Conservation (phyloP, 495 filamentous ascomycete genomes). For the Podospora pseudoanserina region DNA sequence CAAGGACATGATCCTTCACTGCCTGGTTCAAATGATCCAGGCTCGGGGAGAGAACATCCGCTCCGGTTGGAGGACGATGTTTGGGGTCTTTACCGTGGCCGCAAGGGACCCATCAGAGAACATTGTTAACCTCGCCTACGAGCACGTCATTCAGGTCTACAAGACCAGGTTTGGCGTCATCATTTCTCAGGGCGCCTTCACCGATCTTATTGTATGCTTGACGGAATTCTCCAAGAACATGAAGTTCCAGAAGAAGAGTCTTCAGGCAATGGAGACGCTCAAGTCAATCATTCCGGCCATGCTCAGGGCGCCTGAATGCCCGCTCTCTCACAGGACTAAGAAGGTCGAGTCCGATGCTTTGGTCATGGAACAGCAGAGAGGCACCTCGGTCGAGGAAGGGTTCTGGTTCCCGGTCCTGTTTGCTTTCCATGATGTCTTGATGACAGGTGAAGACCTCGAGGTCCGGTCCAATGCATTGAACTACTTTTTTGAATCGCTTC, state of each 20-base stretch:
- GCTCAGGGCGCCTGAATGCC: slow-evolving; percentile 94
- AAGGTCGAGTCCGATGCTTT: slow-evolving; percentile 29
- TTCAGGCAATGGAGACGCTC: slow-evolving; percentile 92
- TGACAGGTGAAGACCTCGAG: slow-evolving; percentile 99
- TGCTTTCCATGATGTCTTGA: slow-evolving; percentile 96
- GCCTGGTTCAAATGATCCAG: slow-evolving; percentile 98
- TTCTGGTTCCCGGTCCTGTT: slow-evolving; percentile 98
- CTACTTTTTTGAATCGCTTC: slow-evolving; percentile 92
- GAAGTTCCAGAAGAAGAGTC: slow-evolving; percentile 93
- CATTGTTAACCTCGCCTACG: slow-evolving; percentile 93
- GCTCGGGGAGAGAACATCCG: slow-evolving; percentile 92
- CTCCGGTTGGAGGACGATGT: slow-evolving; percentile 98
- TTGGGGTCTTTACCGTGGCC: slow-evolving; percentile 95
- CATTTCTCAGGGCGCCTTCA: slow-evolving; percentile 93
- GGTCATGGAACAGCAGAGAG: slow-evolving; percentile 41
- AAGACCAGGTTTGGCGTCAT: slow-evolving; percentile 95
- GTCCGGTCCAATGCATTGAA: slow-evolving; percentile 89
- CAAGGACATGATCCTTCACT: slow-evolving; percentile 97
- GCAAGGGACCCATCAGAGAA: slow-evolving; percentile 89
- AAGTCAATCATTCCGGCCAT: slow-evolving; percentile 89
- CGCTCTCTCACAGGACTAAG: slow-evolving; percentile 58
- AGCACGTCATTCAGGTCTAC: slow-evolving; percentile 97
- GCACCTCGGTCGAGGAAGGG: slow-evolving; percentile 83
- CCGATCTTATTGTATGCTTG: slow-evolving; percentile 90
- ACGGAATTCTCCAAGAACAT: slow-evolving; percentile 98